Evolutionary conservation across 257 asterid genomes (phyloP), one percentile per base, ranked within the genome.

Genomic region (Catharanthus roseus): DNA sequence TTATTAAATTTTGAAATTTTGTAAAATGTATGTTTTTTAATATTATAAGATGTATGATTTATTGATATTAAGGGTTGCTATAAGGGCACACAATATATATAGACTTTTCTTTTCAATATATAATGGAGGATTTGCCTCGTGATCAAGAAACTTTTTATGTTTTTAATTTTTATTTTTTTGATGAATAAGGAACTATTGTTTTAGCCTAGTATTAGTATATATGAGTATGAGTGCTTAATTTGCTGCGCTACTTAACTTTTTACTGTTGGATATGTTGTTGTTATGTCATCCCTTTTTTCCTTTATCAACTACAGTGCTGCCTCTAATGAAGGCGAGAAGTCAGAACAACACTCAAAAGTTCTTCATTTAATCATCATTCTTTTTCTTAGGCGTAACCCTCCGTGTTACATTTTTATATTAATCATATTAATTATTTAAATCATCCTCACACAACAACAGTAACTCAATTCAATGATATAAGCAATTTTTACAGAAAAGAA

Each of bases 191-290:
- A n/a, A n/a, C n/a, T n/a, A n/a, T n/a, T n/a, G n/a, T n/a, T n/a
- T n/a, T n/a, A n/a, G n/a, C 5, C 29, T 44, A 21, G 66, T 61
- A 61, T 44, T 33, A 29, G 6, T 11, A 64, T 55, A 36, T 39
- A 38, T 38, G 8, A 38, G 1, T 53, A 54, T n/a, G n/a, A 73
- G 42, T 53, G 57, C 72, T 65, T 53, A 53, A 65, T 73, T 65
- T 42, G 74, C 67, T 54, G 66, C 77, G 39, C 39, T 38, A 64
- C 68, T 74, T 66, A 38, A 58, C 31, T 18, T 6, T 61, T 61
- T 61, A 33, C 44, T 33, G 5, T 28, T 61, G 8, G 26, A 38
- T 38, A 38, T 8, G 8, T 58, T 61, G 44, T 61, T 18, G 10
- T 21, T 39, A 63, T 62, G 61, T 51, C 31, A 10, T 28, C 49